Base-by-base conservation (phyloP, 495 filamentous ascomycete genomes). In the Penicillium flavigenum region DNA sequence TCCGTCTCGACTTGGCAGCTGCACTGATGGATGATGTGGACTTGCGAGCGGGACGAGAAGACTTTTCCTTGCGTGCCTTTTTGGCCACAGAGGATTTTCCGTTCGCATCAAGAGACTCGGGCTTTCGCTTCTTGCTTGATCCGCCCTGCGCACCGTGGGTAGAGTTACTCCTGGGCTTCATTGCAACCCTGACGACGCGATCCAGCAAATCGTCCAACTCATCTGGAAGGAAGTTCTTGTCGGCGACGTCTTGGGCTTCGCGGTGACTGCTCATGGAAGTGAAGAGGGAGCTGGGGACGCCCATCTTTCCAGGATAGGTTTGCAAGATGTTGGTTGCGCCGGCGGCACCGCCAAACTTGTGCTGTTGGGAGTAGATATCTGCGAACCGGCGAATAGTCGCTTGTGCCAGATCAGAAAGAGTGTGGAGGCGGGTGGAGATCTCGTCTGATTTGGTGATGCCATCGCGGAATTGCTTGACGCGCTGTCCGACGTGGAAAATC, bases 401-500 rank as follows among this genome's bases (percentile, higher is more conserved):
- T 72, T 95, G 89, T 0, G 92, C 86, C 12, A 99, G 80, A 63
- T 99, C 94, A 47, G 88, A 89, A n/a, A 98, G 73, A 16, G 90
- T 84, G 63, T 96, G 95, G 24, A 98, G 81, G 27, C 76, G 74
- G 19, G 67, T 74, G 7, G 73, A 74, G 27, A 79, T 74, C 47
- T 87, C 85, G 56, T 79, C 72, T 20, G 73, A 75, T 51, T 78
- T 74, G 39, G 78, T 79, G 47, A 98, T 81, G 22, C 82, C 88
- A 65, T 98, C 95, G 20, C 85, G 83, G 22, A 89, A 88, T 72
- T 92, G 88, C 74, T 99, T 99, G 47, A 96, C 87, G 9, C 91
- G 86, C 74, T 98, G 91, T 17, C 90, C 93, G 47, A 96, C 85
- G 70, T 96, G 91, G 77, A 87, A 95, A 56, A 99, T 92, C 57